Percentiles rank a stretch among this genome's conserved stretches.
Conservation (phyloP, 2,329 filamentous ascomycete species). For the Penicillium rolfsii region DNA sequence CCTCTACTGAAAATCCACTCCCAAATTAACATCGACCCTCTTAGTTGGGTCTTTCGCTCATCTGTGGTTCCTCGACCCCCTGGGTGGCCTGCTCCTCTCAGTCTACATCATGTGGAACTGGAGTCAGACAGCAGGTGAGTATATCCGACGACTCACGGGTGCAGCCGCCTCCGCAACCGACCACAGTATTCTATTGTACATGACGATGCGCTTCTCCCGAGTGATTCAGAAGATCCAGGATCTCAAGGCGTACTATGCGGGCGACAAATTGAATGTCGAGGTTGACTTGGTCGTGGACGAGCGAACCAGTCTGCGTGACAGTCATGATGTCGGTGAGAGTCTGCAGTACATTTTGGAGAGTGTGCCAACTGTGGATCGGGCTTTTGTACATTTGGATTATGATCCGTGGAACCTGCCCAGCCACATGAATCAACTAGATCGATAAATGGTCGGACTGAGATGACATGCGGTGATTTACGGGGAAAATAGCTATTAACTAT, state of each 20-base stretch:
- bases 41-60: slow-evolving; percentile 43
- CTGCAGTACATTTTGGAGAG: slow-evolving; percentile 65
- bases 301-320: slow-evolving; percentile 57
- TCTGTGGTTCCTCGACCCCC: slow-evolving; percentile 63
- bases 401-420: slow-evolving; percentile 49
- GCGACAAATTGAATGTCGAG: slow-evolving; percentile 65
- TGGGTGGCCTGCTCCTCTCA: slow-evolving; percentile 64
- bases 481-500: not conserved
- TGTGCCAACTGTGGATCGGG: slow-evolving; percentile 46
- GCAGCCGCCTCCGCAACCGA: slow-evolving; percentile 61
- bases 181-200: slow-evolving; percentile 83
- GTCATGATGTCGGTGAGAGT: slow-evolving; percentile 63
- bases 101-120: slow-evolving; percentile 65
- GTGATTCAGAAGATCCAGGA: slow-evolving; percentile 71
- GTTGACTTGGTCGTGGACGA: slow-evolving; percentile 65
- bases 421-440: slow-evolving; percentile 42
- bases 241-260: slow-evolving; percentile 65
- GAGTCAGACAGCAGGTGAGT: slow-evolving; percentile 63
- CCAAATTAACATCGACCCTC: not conserved
- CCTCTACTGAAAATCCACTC: not conserved
- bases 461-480: not conserved
- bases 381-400: slow-evolving; percentile 57
- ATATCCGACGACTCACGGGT: slow-evolving; percentile 64
- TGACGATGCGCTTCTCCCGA: slow-evolving; percentile 91
- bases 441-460: slow-evolving; percentile 6